Evolutionary conservation across 352 stramenopile species (phyloP), one percentile per base, ranked within the genome.

Genomic region (Blastocystis sp.): DNA sequence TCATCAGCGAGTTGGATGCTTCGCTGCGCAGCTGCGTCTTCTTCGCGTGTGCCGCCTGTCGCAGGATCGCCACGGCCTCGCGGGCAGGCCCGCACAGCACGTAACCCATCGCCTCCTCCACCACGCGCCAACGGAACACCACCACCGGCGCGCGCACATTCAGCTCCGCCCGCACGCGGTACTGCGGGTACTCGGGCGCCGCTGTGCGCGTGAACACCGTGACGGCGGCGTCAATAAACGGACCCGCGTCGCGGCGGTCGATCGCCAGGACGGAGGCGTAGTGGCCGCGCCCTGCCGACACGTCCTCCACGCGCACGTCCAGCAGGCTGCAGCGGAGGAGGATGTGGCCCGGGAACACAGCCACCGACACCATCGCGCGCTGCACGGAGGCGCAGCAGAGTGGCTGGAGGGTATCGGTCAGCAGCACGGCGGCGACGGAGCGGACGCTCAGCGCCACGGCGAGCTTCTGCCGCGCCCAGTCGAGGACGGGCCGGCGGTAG

Each of bases 51-150:
- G 14, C 14, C 48, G 48, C 48, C 48, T 56, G 41, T 28, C 53
- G 48, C 53, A 84, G 60, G n/a, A 84, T 2, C 45, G 1, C 17
- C 7, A 84, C 11, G 2, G 52, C 56, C 14, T 84, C 74, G 28
- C 28, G n/a, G 19, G 69, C 69, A 2, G 74, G 74, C n/a, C 74
- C 74, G 2, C 53, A 52, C 19, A 84, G 10, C 2, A 84, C 23
- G 45, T 84, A 84, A 17, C 41, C 28, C 60, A 67, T 84, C 53
- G 69, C 65, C 53, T 84, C 74, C n/a, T 84, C 74, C n/a, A 84
- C 28, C 7, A 67, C 11, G 45, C 74, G 74, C 53, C 56, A 69
- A 14, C 74, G 53, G 2, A 84, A 14, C 7, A 38, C 45, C 17
- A 84, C 2, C 38, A 59, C 38, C 5, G 74, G 74, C 56, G 74